Conservation (phyloP, 2,329 filamentous ascomycete genomes). For the Exophiala sp. region DNA sequence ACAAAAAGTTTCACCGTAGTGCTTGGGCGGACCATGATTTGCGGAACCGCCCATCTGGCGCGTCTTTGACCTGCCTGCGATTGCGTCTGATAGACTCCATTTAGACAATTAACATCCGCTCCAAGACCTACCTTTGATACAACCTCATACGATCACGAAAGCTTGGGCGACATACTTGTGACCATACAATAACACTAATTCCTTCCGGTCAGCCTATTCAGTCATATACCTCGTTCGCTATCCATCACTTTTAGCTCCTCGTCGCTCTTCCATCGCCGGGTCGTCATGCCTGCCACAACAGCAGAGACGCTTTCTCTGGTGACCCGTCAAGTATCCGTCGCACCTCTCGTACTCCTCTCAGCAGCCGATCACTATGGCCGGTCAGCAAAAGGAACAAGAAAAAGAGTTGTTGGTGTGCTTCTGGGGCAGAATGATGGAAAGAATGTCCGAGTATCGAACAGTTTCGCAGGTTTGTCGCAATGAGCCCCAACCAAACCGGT, state of each 20-base stretch:
- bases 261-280: no score
- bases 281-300: constrained; percentile 88
- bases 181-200: no score
- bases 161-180: no score
- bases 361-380: constrained; percentile 98
- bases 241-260: background rate
- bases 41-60: no score
- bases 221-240: background rate
- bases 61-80: no score
- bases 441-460: constrained; percentile 96
- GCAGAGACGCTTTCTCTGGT: constrained; percentile 95
- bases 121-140: no score
- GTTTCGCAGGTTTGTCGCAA: constrained; percentile 78
- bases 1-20: no score
- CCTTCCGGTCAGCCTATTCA: background rate
- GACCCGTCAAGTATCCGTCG: constrained; percentile 91
- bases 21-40: no score
- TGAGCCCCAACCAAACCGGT: background rate
- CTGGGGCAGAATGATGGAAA: constrained; percentile 95
- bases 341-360: constrained; percentile 94
- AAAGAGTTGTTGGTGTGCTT: constrained; percentile 88
- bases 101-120: no score
- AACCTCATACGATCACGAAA: no score
- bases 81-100: no score
- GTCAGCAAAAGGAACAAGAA: constrained; percentile 80